Evolutionary conservation across 2,329 filamentous ascomycete species (phyloP).

Genomic region (Camptophora hylomeconis): DNA sequence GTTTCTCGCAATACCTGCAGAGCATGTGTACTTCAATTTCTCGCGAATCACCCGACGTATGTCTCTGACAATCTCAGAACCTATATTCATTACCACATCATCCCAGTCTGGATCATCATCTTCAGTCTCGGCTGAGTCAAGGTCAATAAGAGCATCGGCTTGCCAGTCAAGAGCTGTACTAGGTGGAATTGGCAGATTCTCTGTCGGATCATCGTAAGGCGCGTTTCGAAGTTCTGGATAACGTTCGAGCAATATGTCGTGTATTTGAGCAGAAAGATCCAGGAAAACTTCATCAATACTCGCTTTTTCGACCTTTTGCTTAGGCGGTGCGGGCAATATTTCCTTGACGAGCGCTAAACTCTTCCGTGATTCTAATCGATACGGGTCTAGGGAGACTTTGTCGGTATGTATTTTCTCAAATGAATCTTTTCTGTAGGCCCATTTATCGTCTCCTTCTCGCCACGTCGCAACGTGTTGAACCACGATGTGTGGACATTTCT

Average conservation of each 20-base stretch:
- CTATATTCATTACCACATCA: slow-evolving; percentile 75
- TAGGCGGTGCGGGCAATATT: slow-evolving; percentile 44
- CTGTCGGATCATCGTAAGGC: slow-evolving; percentile 60
- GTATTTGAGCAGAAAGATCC: slow-evolving; percentile 76
- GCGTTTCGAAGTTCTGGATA: slow-evolving; percentile 60
- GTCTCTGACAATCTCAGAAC: slow-evolving; percentile 72
- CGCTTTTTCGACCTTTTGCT: slow-evolving; percentile 78
- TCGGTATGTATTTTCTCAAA: slow-evolving; percentile 68
- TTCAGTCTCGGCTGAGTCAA: slow-evolving; percentile 60
- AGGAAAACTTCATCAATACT: slow-evolving; percentile 93
- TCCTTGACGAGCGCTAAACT: slow-evolving; percentile 72
- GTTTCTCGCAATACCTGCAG: slow-evolving; percentile 75
- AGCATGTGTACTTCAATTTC: slow-evolving; percentile 75
- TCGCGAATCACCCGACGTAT: slow-evolving; percentile 58
- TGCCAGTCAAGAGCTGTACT: slow-evolving; percentile 70
- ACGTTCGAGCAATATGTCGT: slow-evolving; percentile 57
- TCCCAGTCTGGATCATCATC: slow-evolving; percentile 88
- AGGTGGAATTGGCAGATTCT: slow-evolving; percentile 59
- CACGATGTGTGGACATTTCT: slow-evolving; percentile 71
- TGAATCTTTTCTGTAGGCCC: slow-evolving; percentile 80
- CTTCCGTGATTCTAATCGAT: slow-evolving; percentile 68
- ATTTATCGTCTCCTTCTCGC: slow-evolving; percentile 79
- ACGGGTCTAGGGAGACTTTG: slow-evolving; percentile 90
- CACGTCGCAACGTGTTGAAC: slow-evolving; percentile 88
- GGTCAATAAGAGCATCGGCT: slow-evolving; percentile 66